Evolutionary conservation across 345 rosid species (phyloP), one percentile per base, ranked within the genome.

Genomic region (Angophora floribunda): DNA sequence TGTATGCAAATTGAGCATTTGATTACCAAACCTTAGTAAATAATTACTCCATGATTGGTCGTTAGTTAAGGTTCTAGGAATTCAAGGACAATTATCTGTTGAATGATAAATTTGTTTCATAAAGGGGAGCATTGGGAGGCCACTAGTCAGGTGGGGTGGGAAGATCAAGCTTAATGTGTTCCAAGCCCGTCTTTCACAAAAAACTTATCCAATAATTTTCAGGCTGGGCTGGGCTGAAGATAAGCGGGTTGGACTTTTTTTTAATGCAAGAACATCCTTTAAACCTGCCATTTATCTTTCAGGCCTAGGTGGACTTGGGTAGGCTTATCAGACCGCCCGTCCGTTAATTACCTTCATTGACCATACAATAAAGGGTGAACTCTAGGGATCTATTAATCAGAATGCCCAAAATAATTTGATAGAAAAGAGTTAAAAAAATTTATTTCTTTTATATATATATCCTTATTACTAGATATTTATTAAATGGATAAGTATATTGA

Each of bases 121-220:
- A 15, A 41, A 65, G 6, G 21, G 2, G 44, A 65, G 30, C 4
- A 65, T 1, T 65, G 78, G 19, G 21, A 65, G 78, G 1, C 21
- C 3, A 30, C 19, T 2, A 14, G 44, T 21, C 4, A 7, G n/a
- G 44, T 5, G 0, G 19, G 1, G 41, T 15, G 28, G 21, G 26
- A 55, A 55, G 61, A 55, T 55, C 61, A 92, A n/a, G 32, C 70
- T 32, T 30, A 65, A 65, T 2, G 44, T 32, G 19, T 65, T 30
- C 41, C 11, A 30, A 65, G 44, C 78, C 75, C 59, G 17, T 53
- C 59, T 24, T n/a, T 65, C 75, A 65, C 14, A 6, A n/a, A n/a
- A 63, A 63, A n/a, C 30, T 63, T 63, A 63, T 6, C 32, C 75
- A 13, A 14, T n/a, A n/a, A 63, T 63, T n/a, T 65, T 65, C 0